A percentile compares a stretch with the other conserved stretches of the same genome.
These are phyloP conservation scores for Dillenia turbinata DNA, from an alignment of 164 flowering plant genomes.

Conservation along the genomic window DNA sequence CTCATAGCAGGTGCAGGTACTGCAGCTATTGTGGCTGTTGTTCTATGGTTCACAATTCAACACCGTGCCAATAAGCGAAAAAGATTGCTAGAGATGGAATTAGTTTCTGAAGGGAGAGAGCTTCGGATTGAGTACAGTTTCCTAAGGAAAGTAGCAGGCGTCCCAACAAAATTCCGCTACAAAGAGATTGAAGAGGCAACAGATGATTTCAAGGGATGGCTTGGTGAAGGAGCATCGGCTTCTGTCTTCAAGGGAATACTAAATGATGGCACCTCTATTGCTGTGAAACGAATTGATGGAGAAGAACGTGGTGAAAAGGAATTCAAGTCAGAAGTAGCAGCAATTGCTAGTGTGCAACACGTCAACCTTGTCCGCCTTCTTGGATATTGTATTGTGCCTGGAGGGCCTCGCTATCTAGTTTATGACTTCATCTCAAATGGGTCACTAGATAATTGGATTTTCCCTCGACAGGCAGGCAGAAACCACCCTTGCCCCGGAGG, in stretches of 20 bases:
- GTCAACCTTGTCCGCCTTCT: slow-evolving; percentile 68
- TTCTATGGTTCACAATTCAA: slow-evolving; percentile 29
- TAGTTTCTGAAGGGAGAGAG: slow-evolving; percentile 48
- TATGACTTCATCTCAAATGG: slow-evolving; percentile 74
- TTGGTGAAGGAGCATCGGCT: slow-evolving; percentile 76
- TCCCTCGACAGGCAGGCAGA: slow-evolving; percentile 22
- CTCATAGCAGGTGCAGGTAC: slow-evolving; percentile 46
- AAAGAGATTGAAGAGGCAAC: slow-evolving; percentile 75
- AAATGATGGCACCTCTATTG: slow-evolving; percentile 64
- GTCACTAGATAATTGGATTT: slow-evolving; percentile 81
- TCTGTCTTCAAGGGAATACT: slow-evolving; percentile 80
- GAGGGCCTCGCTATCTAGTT: slow-evolving; percentile 51
- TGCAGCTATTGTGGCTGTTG: slow-evolving; percentile 38
- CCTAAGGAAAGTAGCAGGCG: slow-evolving; percentile 74
- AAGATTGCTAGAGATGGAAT: slow-evolving; percentile 21
- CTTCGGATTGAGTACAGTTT: slow-evolving; percentile 80
- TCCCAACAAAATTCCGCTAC: slow-evolving; percentile 59
- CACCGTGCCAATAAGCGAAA: slow-evolving; percentile 19
- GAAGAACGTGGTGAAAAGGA: slow-evolving; percentile 66
- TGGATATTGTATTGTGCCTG: slow-evolving; percentile 50
- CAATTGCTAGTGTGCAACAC: slow-evolving; percentile 82
- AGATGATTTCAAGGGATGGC: slow-evolving; percentile 43
- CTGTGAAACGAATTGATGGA: slow-evolving; percentile 73
- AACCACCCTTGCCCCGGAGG: slow-evolving; percentile 19
- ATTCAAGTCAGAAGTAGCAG: slow-evolving; percentile 78